Evolutionary conservation across 2,329 filamentous ascomycete species (phyloP).

Genomic region (Chrysoporthe puriensis): DNA sequence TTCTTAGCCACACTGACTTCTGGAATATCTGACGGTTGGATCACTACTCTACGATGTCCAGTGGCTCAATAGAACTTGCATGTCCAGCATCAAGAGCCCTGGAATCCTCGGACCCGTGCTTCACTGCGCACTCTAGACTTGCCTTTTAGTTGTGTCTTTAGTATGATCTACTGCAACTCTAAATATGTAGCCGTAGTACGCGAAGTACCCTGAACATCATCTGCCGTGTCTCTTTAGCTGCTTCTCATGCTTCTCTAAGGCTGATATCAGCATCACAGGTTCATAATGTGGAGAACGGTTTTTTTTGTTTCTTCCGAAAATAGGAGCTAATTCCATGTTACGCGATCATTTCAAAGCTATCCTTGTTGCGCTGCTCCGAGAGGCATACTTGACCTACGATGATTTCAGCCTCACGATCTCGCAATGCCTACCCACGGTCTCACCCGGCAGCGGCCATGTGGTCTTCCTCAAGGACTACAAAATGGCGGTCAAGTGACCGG

Average conservation of each 20-base stretch:
- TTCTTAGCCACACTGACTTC: no score
- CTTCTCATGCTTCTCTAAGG: constrained; percentile 8
- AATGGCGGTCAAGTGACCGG: no score
- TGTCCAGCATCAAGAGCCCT: no score
- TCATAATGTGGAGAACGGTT: constrained; percentile 5
- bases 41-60: no score
- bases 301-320: constrained; percentile 25
- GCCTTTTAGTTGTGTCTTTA: background rate
- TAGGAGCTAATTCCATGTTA: background rate
- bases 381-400: background rate
- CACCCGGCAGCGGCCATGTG: no score
- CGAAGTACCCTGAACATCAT: background rate
- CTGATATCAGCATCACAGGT: constrained; percentile 25
- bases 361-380: background rate
- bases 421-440: background rate
- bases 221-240: background rate
- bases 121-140: background rate
- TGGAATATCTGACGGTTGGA: no score
- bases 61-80: no score
- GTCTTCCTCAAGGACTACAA: no score
- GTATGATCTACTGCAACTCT: constrained; percentile 19
- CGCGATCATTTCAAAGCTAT: background rate
- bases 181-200: constrained; percentile 1
- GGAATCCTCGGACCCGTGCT: no score
- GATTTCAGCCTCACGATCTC: constrained; percentile 7